Conservation (phyloP, 2,329 filamentous ascomycete species). For the Pezicula neosporulosa region DNA sequence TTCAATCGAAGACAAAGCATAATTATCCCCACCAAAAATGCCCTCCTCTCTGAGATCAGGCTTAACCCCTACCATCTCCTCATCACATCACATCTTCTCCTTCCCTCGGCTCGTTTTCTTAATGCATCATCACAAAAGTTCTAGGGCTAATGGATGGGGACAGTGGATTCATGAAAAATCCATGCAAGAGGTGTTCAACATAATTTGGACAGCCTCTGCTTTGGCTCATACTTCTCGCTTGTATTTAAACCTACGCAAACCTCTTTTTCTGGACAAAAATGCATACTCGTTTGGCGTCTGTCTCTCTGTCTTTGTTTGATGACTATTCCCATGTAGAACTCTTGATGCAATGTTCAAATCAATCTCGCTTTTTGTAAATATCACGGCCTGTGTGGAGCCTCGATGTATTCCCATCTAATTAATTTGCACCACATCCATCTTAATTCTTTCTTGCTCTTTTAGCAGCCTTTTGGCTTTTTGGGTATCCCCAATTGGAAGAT, state of each 20-base stretch:
- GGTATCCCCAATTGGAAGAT: no score
- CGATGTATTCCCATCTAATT: no score
- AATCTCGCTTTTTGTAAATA: no score
- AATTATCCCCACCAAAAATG: constrained; percentile 10
- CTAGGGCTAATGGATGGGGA: not conserved
- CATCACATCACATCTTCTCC: not conserved
- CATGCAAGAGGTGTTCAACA: no score
- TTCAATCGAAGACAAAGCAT: constrained; percentile 51
- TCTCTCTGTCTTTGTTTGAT: not conserved
- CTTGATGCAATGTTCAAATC: no score
- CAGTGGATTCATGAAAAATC: not conserved
- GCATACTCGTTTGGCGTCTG: constrained; percentile 2
- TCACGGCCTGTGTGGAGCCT: no score
- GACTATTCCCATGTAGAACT: no score
- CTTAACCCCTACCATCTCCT: no score
- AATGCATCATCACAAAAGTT: not conserved
- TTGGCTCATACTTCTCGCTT: not conserved
- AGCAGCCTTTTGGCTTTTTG: no score
- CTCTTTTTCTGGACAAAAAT: constrained; percentile 2
- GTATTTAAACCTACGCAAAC: not conserved
- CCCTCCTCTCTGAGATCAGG: not conserved
- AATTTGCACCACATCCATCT: no score
- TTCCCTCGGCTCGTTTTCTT: not conserved
- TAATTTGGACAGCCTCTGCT: no score
- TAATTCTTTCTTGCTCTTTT: no score